phyloP scores from a whole-genome alignment of 306 rosid genomes.

The cucumber (Cucumis sativus) region DNA sequence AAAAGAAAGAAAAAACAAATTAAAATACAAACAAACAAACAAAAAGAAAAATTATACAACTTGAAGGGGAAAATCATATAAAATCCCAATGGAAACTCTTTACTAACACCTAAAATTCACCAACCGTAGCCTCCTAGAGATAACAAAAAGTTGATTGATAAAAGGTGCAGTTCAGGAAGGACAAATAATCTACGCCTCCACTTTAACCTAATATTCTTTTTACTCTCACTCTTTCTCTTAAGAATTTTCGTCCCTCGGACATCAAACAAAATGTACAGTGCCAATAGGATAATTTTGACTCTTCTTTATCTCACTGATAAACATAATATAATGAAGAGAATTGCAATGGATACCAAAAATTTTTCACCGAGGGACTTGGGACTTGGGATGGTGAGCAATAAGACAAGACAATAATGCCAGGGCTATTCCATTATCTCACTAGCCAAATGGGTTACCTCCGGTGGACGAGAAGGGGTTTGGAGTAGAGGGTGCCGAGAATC shows the following conservation, averaged over 20 bases:
- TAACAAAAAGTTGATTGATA: too few relatives aligned
- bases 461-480: constrained; percentile 37
- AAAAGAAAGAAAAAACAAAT: background rate
- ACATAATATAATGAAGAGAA: background rate
- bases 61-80: background rate
- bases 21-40: background rate
- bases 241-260: background rate
- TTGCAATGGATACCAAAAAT: background rate
- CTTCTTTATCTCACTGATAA: background rate
- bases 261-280: constrained; percentile 9
- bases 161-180: too few relatives aligned
- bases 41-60: background rate
- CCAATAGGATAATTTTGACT: background rate
- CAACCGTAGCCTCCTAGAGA: background rate
- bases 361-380: constrained; percentile 32
- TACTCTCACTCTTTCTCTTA: background rate
- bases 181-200: constrained; percentile 2
- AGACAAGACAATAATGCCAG: constrained; percentile 25
- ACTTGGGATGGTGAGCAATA: constrained; percentile 34
- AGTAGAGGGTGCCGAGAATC: constrained; percentile 39
- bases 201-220: background rate
- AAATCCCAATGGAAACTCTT: background rate
- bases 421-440: constrained; percentile 17
- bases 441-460: constrained; percentile 86
- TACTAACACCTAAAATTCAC: constrained; percentile 1